Evolutionary conservation across 129 eudicot genomes (phyloP), one percentile per base, ranked within the genome.

Genomic region (Lonicera japonica): DNA sequence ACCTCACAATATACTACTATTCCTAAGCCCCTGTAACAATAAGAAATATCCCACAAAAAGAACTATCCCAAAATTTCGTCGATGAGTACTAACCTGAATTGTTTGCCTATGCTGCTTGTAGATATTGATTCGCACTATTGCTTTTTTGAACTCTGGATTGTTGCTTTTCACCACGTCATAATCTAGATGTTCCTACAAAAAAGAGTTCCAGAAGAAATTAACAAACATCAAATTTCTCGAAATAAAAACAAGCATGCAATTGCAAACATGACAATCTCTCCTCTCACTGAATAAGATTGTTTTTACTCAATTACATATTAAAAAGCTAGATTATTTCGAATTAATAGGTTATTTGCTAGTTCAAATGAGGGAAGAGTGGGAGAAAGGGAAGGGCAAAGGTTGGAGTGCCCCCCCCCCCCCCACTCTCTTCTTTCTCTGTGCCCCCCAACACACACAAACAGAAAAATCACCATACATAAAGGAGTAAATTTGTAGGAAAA

Each of bases 61-160:
- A n/a, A n/a, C n/a, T n/a, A n/a, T n/a, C n/a, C n/a, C n/a, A n/a
- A n/a, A n/a, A n/a, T n/a, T n/a, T n/a, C 8, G 50, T 14, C 50
- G 5, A 10, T 10, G 50, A 8, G 16, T 43, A 53, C 58, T 13
- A 48, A 88, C 97, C 97, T 91, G 98, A 54, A 91, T 91, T 63
- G 98, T 87, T 60, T 91, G 98, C 52, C 96, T 78, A 68, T 91
- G 98, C 60, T 91, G 90, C 69, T 79, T 91, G 78, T 77, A 82
- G 64, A 91, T 83, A 72, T 91, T 91, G 64, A 91, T 82, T 69
- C 96, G 75, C 50, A 85, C 82, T 13, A 83, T 82, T 43, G 50
- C 88, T 56, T 84, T 86, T 69, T 87, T 91, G 16, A 75, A 72
- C 67, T 82, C 96, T 23, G 95, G 82, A 61, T 77, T 82, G 39